phyloP scores from a whole-genome alignment of 1,139 yeast species.

The Candida pseudocylindracea region DNA sequence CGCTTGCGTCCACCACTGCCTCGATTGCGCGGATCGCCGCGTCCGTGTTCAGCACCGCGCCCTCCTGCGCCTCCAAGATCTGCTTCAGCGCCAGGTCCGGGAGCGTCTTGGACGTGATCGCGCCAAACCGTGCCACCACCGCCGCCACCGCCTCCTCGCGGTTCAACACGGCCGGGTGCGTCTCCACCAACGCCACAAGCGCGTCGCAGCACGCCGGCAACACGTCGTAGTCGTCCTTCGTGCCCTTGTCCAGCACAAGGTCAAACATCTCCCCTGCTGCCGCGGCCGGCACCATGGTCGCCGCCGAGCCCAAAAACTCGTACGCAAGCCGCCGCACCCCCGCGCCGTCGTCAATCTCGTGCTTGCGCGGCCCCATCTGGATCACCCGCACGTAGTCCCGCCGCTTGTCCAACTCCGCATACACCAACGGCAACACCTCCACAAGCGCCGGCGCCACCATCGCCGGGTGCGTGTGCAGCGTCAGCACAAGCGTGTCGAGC shows the following conservation, averaged over 20 bases:
- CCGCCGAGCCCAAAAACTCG: constrained; percentile 38
- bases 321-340: constrained; percentile 55
- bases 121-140: too few species aligned
- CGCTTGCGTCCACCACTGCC: too few species aligned
- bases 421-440: constrained; percentile 20
- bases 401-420: constrained; percentile 32
- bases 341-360: constrained; percentile 59
- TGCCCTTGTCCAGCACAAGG: constrained; percentile 6
- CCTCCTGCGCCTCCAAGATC: too few species aligned
- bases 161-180: too few species aligned
- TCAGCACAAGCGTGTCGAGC: constrained; percentile 34
- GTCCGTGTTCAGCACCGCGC: too few species aligned
- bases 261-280: constrained; percentile 9
- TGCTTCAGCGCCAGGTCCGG: too few species aligned
- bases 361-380: constrained; percentile 79
- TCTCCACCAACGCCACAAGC: too few species aligned
- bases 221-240: constrained; percentile 4
- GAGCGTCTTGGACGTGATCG: too few species aligned
- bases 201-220: neutral
- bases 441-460: constrained; percentile 1
- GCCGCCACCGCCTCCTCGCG: too few species aligned
- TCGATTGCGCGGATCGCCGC: too few species aligned
- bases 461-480: constrained; percentile 20
- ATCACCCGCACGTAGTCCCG: constrained; percentile 38
- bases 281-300: too few species aligned